These are phyloP conservation scores for Lipomyces anomalus DNA, from an alignment of 805 yeast genomes.

Conservation along the genomic window DNA sequence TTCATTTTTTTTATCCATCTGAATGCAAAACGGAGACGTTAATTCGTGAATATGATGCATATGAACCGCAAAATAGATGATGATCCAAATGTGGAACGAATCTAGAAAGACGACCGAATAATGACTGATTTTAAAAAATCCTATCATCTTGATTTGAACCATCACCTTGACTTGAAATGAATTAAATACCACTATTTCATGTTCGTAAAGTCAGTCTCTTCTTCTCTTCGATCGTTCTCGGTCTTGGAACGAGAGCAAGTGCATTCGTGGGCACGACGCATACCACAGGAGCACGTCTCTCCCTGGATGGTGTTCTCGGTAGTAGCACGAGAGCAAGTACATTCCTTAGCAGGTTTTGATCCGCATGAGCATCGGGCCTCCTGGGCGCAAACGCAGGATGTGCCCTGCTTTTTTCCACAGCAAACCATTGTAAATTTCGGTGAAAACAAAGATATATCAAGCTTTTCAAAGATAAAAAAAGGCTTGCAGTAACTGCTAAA, in stretches of 20 bases:
- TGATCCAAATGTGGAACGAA: too few species aligned
- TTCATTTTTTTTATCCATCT: too few species aligned
- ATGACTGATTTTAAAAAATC: too few species aligned
- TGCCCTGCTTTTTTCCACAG: constrained; percentile 39
- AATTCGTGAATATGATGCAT: too few species aligned
- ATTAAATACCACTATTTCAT: constrained; percentile 27
- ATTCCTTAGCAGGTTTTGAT: constrained; percentile 51
- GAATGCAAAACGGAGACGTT: too few species aligned
- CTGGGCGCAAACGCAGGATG: constrained; percentile 51
- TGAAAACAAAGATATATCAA: too few species aligned
- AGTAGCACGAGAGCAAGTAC: constrained; percentile 49
- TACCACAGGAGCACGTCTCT: constrained; percentile 56
- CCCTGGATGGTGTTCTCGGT: constrained; percentile 43
- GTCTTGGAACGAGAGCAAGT: constrained; percentile 46
- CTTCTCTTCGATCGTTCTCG: constrained; percentile 43
- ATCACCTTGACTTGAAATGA: too few species aligned
- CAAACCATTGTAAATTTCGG: constrained; percentile 37
- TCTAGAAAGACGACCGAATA: too few species aligned
- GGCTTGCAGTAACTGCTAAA: too few species aligned
- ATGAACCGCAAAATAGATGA: too few species aligned
- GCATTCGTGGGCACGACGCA: constrained; percentile 48
- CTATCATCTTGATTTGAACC: too few species aligned
- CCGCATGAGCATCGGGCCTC: constrained; percentile 64
- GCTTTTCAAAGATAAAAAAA: too few species aligned
- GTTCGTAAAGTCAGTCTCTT: constrained; percentile 56